These are phyloP conservation scores for Achlya hypogyna DNA, from an alignment of 352 stramenopile species.

Conservation along the genomic window DNA sequence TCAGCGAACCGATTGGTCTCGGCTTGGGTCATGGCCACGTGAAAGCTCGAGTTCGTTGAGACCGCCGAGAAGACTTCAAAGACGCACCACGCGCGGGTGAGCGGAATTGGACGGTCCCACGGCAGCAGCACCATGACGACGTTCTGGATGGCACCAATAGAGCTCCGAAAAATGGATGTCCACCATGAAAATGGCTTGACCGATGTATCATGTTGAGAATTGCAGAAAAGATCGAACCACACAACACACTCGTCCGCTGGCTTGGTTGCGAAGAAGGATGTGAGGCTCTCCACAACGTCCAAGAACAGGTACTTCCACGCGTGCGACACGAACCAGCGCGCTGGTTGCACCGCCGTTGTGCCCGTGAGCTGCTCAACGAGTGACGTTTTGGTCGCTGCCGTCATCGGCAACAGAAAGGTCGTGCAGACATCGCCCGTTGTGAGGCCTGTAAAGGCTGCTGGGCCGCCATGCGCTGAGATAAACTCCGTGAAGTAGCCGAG, in stretches of 20 bases:
- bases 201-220: not conserved
- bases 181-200: not conserved
- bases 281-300: not conserved
- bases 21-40: not conserved
- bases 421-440: not conserved
- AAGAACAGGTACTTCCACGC: conserved; percentile 2
- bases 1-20: not conserved
- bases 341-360: not conserved
- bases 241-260: not conserved
- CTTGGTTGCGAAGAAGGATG: not conserved
- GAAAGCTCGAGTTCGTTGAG: not conserved
- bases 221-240: not conserved
- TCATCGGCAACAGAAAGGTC: not conserved
- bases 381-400: not conserved
- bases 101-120: not conserved
- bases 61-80: not conserved
- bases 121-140: not conserved
- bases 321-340: not conserved
- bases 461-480: not conserved
- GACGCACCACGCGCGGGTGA: not conserved
- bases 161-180: not conserved
- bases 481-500: not conserved
- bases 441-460: not conserved
- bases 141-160: not conserved
- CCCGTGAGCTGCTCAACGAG: not conserved